These are phyloP conservation scores for Botrytis deweyae DNA, from an alignment of 2,329 filamentous ascomycete genomes.

Conservation along the genomic window DNA sequence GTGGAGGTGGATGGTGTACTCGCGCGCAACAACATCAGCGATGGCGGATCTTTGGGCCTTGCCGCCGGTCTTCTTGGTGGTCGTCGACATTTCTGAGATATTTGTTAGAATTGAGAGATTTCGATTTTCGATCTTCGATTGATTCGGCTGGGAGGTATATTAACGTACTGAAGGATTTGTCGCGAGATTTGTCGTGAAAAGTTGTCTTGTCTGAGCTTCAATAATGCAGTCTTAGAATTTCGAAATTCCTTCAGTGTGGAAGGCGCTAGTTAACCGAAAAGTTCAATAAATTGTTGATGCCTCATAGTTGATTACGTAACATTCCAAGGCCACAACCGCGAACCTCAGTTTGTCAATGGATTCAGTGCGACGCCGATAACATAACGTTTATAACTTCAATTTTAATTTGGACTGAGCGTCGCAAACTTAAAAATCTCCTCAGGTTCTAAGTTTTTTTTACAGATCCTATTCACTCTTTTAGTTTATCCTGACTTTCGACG, in stretches of 20 bases:
- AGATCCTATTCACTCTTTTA: conserved; percentile 10
- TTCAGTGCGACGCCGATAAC: conserved; percentile 19
- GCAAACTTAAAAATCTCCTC: background rate
- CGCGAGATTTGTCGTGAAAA: conserved; percentile 31
- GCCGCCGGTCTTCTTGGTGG: conserved; percentile 67
- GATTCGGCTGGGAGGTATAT: conserved; percentile 8
- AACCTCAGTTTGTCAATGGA: background rate
- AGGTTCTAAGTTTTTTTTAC: conserved; percentile 4
- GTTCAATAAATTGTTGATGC: conserved; percentile 7
- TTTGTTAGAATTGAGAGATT: conserved; percentile 17
- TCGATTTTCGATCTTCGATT: conserved; percentile 17
- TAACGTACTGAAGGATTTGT: conserved; percentile 34
- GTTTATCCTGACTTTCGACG: background rate
- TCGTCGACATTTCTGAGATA: conserved; percentile 59
- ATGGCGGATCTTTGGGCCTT: conserved; percentile 86
- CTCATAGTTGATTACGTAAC: background rate
- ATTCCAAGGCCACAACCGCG: background rate
- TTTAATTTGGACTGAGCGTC: background rate
- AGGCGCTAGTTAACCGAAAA: conserved; percentile 21
- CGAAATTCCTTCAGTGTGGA: conserved; percentile 26
- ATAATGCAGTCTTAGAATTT: conserved; percentile 22
- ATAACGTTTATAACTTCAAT: conserved; percentile 1
- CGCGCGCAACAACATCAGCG: conserved; percentile 97
- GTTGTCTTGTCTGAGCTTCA: conserved; percentile 27
- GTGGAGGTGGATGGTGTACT: conserved; percentile 99